Conservation (phyloP, 805 yeast genomes). For the Phaffomyces thermotolerans region DNA sequence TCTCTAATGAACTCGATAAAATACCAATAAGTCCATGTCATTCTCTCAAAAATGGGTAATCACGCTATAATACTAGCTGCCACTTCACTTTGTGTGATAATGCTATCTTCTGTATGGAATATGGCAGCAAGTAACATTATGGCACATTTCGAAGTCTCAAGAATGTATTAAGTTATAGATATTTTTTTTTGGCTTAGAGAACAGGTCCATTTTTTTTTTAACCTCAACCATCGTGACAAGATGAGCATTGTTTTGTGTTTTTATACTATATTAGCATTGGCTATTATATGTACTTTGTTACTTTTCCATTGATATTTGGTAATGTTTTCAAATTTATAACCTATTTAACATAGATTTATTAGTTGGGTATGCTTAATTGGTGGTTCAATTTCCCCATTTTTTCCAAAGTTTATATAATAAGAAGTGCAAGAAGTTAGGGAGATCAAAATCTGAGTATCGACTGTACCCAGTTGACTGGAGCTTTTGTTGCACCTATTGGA, state of each 20-base stretch:
- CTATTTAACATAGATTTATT: constrained; percentile 52
- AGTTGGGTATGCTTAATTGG: constrained; percentile 46
- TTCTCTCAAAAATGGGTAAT: constrained; percentile 47
- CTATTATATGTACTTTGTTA: constrained; percentile 58
- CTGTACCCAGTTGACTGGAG: constrained; percentile 60
- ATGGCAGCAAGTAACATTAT: constrained; percentile 48
- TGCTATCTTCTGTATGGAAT: constrained; percentile 65
- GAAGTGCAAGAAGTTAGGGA: constrained; percentile 38
- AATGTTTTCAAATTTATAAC: constrained; percentile 43
- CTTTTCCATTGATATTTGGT: constrained; percentile 53
- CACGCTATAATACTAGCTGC: constrained; percentile 45
- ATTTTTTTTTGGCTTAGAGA: constrained; percentile 68
- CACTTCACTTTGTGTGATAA: constrained; percentile 54
- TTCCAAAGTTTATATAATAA: constrained; percentile 39
- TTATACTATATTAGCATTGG: constrained; percentile 50
- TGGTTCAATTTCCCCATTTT: constrained; percentile 33
- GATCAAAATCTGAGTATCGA: constrained; percentile 51
- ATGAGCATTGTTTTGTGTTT: constrained; percentile 48
- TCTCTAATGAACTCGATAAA: constrained; percentile 2
- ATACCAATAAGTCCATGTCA: constrained; percentile 31
- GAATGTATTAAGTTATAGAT: constrained; percentile 55
- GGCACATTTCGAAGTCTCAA: constrained; percentile 40
- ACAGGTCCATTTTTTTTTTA: constrained; percentile 54
- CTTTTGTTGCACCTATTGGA: constrained; percentile 53
- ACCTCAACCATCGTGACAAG: too few relatives aligned